Evolutionary conservation across 768 basidiomycete genomes (phyloP).

Genomic region (Mycena epipterygia): DNA sequence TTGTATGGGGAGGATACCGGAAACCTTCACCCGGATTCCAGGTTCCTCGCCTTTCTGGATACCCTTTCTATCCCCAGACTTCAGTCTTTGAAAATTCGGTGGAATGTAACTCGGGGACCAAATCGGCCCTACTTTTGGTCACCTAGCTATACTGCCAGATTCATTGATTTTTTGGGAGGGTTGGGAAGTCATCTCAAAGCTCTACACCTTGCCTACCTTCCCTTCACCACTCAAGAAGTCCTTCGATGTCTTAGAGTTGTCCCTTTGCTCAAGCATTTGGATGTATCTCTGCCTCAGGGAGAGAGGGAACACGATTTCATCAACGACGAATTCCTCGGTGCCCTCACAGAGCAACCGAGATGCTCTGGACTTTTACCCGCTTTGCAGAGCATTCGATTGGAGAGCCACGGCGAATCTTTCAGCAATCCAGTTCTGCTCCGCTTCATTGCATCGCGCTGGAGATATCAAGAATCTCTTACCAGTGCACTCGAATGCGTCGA

Average conservation of each 20-base stretch:
- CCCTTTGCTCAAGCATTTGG: constrained; percentile 46
- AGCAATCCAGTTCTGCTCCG: constrained; percentile 42
- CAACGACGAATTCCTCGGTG: constrained; percentile 48
- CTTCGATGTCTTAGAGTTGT: constrained; percentile 48
- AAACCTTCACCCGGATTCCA: constrained; percentile 23
- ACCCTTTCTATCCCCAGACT: constrained; percentile 47
- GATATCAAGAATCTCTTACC: constrained; percentile 16
- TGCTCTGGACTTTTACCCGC: constrained; percentile 37
- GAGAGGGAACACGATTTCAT: constrained; percentile 52
- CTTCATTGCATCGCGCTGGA: constrained; percentile 52
- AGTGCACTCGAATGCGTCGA: constrained; percentile 42
- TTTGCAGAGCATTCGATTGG: constrained; percentile 45
- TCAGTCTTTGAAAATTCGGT: constrained; percentile 49
- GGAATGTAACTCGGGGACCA: constrained; percentile 37
- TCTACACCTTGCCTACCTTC: constrained; percentile 55
- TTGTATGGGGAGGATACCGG: constrained; percentile 42
- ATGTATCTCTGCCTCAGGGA: constrained; percentile 51
- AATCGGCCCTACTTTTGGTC: constrained; percentile 18
- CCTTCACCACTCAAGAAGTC: constrained; percentile 50
- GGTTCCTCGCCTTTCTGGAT: constrained; percentile 49
- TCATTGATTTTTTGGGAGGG: constrained; percentile 27
- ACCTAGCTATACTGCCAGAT: neutral
- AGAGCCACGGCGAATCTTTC: constrained; percentile 52
- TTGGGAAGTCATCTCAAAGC: constrained; percentile 45
- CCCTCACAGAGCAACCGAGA: constrained; percentile 31